A percentile compares a stretch with the other conserved stretches of the same genome.
Conservation (phyloP, 352 stramenopile species). For the Phytophthora citrophthora region DNA sequence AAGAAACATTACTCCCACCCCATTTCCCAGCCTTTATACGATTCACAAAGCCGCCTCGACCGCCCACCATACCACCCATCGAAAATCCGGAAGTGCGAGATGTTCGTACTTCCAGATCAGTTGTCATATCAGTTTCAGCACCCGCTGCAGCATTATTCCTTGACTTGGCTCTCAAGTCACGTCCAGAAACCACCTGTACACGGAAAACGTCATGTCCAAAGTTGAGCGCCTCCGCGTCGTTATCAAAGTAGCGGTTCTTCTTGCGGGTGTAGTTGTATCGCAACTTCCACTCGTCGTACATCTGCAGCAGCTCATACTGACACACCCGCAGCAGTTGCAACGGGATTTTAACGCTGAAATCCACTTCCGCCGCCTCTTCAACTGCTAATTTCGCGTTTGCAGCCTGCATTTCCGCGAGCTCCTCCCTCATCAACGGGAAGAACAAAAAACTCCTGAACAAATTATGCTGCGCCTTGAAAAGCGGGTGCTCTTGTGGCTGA, state of each 20-base stretch:
- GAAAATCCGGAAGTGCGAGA: constrained; percentile 63
- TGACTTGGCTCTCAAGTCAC: constrained; percentile 44
- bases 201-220: constrained; percentile 85
- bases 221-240: constrained; percentile 77
- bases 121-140: constrained; percentile 25
- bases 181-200: constrained; percentile 69
- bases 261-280: constrained; percentile 88
- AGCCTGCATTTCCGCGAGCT: constrained; percentile 50
- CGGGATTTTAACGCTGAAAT: constrained; percentile 82
- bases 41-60: constrained; percentile 66
- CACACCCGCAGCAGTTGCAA: constrained; percentile 80
- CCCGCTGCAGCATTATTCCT: constrained; percentile 7
- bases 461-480: constrained; percentile 58
- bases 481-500: constrained; percentile 45
- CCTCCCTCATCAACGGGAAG: constrained; percentile 61
- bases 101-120: constrained; percentile 18
- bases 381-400: constrained; percentile 70
- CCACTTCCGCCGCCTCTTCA: constrained; percentile 80
- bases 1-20: constrained; percentile 34
- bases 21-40: constrained; percentile 76
- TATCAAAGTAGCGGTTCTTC: constrained; percentile 76
- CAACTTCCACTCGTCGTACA: constrained; percentile 74
- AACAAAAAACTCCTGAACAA: constrained; percentile 75
- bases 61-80: constrained; percentile 43
- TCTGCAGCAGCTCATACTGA: constrained; percentile 71